A percentile compares a stretch with the other conserved stretches of the same genome.
Conservation (phyloP, 2,329 filamentous ascomycete species). For the Hypoxylon sp. region DNA sequence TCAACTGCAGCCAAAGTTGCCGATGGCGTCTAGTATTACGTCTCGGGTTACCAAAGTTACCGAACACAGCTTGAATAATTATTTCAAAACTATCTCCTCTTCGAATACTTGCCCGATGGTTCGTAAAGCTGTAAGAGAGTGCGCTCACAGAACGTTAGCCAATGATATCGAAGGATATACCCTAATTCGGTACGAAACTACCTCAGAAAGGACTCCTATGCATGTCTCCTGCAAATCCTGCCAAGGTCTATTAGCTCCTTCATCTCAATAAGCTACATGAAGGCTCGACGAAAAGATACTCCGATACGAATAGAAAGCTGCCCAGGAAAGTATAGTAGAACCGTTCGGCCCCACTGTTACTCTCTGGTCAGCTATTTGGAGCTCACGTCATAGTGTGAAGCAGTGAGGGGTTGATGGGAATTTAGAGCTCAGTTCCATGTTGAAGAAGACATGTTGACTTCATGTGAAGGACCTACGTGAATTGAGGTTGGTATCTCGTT, state of each 20-base stretch:
- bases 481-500: slow-evolving; percentile 4
- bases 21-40: too few relatives aligned
- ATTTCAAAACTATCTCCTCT: too few relatives aligned
- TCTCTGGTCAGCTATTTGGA: slow-evolving; percentile 6
- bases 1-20: too few relatives aligned
- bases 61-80: too few relatives aligned
- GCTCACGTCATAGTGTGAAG: slow-evolving; percentile 31
- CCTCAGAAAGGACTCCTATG: too few relatives aligned
- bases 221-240: neutral
- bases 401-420: too few relatives aligned
- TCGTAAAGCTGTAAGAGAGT: too few relatives aligned
- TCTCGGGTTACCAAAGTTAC: too few relatives aligned
- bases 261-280: slow-evolving; percentile 4
- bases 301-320: slow-evolving; percentile 4
- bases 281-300: neutral
- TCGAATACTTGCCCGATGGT: too few relatives aligned
- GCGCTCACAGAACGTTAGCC: neutral
- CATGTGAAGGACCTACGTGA: too few relatives aligned
- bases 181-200: slow-evolving; percentile 31
- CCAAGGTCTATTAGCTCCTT: neutral
- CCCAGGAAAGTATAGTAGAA: slow-evolving; percentile 31
- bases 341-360: slow-evolving; percentile 21
- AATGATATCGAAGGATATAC: slow-evolving; percentile 16
- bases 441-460: slow-evolving; percentile 10
- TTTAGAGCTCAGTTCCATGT: slow-evolving; percentile 10